These are phyloP conservation scores for Poteriospumella lacustris DNA, from an alignment of 108 stramenopile species.

Conservation along the genomic window DNA sequence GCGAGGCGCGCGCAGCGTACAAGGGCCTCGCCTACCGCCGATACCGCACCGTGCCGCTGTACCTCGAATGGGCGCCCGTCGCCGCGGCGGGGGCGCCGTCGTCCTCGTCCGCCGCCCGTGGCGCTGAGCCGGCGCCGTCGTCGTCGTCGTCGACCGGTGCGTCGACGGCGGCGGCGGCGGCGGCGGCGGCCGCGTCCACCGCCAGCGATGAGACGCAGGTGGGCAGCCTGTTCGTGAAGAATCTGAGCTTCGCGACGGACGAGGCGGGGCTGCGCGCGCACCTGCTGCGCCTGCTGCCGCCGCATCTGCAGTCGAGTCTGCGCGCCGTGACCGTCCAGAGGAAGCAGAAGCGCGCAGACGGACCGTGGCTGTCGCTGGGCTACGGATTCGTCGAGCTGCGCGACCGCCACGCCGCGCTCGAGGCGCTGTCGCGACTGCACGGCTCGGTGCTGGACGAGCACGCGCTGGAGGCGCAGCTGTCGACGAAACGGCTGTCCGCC, in stretches of 20 bases:
- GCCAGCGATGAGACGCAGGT: conserved; percentile 46
- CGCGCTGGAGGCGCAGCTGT: conserved; percentile 74
- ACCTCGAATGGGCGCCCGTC: conserved; percentile 94
- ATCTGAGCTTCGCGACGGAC: conserved; percentile 80
- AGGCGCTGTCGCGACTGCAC: conserved; percentile 70
- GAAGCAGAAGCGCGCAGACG: conserved; percentile 63
- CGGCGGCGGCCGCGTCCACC: conserved; percentile 48
- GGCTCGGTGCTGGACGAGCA: conserved; percentile 83
- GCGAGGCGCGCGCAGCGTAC: conserved; percentile 83
- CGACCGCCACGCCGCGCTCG: conserved; percentile 59
- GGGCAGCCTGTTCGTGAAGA: conserved; percentile 91
- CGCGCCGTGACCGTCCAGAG: conserved; percentile 78
- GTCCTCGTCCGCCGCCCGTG: conserved; percentile 23
- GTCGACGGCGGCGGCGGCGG: conserved; percentile 20
- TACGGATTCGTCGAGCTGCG: conserved; percentile 94
- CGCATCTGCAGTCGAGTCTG: conserved; percentile 43
- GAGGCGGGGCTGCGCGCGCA: conserved; percentile 65
- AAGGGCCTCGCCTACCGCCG: conserved; percentile 80
- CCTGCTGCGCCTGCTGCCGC: conserved; percentile 38
- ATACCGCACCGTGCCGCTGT: conserved; percentile 90
- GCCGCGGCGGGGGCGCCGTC: conserved; percentile 33
- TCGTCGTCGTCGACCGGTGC: conserved; percentile 11
- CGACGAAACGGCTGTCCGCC: conserved; percentile 55
- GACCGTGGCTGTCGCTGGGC: conserved; percentile 73
- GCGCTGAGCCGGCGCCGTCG: conserved; percentile 28